Base-by-base conservation (phyloP, 2,329 filamentous ascomycete genomes). In the Colletotrichum sublineola region DNA sequence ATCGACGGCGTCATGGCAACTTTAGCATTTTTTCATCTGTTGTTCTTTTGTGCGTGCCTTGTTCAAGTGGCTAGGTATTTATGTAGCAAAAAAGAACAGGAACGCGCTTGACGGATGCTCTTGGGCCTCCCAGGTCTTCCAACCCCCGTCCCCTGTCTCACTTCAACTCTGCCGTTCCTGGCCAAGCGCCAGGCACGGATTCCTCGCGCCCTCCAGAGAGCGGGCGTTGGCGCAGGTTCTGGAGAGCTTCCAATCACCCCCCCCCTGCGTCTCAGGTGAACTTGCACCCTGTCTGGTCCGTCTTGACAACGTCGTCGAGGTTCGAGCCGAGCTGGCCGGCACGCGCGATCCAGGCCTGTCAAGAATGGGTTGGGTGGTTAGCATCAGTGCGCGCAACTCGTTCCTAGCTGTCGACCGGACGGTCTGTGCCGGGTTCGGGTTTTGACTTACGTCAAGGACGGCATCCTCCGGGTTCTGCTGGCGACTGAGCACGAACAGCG, bases 401-500 rank as follows among this genome's bases (percentile, higher is more conserved):
- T 9, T 24, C 7, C 29, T 11, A 14, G 2, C 24, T 36, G 15
- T 12, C 20, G 14, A 20, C 5, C 53, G 15, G 38, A 20, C 1
- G 7, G 18, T n/a, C n/a, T 36, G 12, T 48, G 40, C 8, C 18
- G 20, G 14, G 11, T 18, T 24, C 7, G 5, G 44, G 20, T 20
- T 31, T 36, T 8, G 9, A 76, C 79, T 75, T 73, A 80, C 78
- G 58, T 81, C 76, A 9, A 81, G 73, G 40, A 76, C 73, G 20
- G 73, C 67, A 2, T 77, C 77, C 14, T 78, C 75, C 33, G 77
- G 74, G 20, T 77, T 73, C 74, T 79, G 79, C 56, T 78, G 71
- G 15, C 79, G 76, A 63, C 79, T 81, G 50, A 81, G 76, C 53
- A 81, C 74, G 67, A 81, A 81, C 33, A 80, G 75, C 11, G 79